Evolutionary conservation across 2,329 filamentous ascomycete species (phyloP).

Genomic region (Coniochaeta sp.): DNA sequence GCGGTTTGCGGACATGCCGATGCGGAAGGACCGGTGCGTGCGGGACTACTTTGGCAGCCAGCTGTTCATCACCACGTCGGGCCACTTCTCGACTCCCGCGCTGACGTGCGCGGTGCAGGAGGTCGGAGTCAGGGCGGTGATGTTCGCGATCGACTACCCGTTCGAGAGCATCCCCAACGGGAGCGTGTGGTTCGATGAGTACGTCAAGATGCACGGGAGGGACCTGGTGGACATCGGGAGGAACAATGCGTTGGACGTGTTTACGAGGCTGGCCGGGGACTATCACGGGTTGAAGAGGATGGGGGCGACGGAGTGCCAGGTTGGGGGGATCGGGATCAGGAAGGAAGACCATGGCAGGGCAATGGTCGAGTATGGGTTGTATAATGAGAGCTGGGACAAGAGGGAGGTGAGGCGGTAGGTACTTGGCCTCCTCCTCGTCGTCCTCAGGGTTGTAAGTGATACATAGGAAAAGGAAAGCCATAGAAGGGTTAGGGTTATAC

Average conservation of each 20-base stretch:
- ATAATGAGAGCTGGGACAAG: constrained; percentile 10
- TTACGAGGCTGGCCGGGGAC: constrained; percentile 8
- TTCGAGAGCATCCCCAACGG: constrained; percentile 18
- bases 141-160: constrained; percentile 18
- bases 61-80: constrained; percentile 16
- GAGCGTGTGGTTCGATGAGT: constrained; percentile 17
- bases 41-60: constrained; percentile 16
- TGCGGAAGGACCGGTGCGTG: constrained; percentile 14
- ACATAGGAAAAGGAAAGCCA: too few relatives aligned
- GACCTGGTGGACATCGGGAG: constrained; percentile 15
- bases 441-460: neutral
- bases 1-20: constrained; percentile 12
- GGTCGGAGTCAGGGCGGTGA: constrained; percentile 12
- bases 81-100: constrained; percentile 17
- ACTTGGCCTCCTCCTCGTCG: neutral
- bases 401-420: constrained; percentile 5
- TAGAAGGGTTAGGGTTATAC: neutral
- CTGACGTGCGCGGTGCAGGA: constrained; percentile 15
- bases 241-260: constrained; percentile 14
- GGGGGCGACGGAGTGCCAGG: constrained; percentile 10
- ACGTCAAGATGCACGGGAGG: constrained; percentile 9
- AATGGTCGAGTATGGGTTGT: constrained; percentile 13
- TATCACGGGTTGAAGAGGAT: constrained; percentile 10
- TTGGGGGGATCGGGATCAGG: constrained; percentile 12
- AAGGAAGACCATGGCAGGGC: constrained; percentile 4